phyloP scores from a whole-genome alignment of 495 filamentous ascomycete species.

The Neurospora cerealis region DNA sequence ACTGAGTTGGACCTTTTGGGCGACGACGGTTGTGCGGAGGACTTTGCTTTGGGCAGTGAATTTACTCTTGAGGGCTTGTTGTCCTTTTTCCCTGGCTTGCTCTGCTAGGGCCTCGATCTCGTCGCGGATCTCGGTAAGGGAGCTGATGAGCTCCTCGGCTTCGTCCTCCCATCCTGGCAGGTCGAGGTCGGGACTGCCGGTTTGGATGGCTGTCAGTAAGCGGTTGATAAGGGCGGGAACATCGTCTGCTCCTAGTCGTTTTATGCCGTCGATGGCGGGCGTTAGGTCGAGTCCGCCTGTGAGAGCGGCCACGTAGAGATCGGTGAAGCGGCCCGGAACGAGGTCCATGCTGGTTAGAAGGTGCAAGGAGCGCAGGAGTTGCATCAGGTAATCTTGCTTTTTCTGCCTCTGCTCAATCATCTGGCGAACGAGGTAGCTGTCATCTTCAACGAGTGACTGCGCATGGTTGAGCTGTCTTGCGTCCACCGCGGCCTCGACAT shows the following conservation, averaged over 20 bases:
- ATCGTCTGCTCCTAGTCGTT: conserved; percentile 31
- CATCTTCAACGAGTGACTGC: conserved; percentile 29
- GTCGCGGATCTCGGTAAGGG: conserved; percentile 29
- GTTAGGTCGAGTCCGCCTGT: conserved; percentile 22
- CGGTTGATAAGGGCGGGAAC: conserved; percentile 24
- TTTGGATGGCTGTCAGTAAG: conserved; percentile 22
- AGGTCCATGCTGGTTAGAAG: conserved; percentile 10
- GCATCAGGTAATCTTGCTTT: conserved; percentile 11
- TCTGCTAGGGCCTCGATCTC: conserved; percentile 30
- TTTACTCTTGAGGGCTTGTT: conserved; percentile 56
- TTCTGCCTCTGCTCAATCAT: conserved; percentile 13
- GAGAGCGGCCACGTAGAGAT: conserved; percentile 30
- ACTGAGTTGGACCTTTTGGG: conserved; percentile 78
- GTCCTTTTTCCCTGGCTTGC: conserved; percentile 26
- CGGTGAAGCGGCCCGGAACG: conserved; percentile 17
- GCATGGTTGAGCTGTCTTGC: conserved; percentile 24
- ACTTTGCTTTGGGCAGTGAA: conserved; percentile 62
- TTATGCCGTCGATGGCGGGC: conserved; percentile 26
- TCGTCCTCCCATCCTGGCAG: conserved; percentile 23
- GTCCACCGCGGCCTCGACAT: conserved; percentile 31
- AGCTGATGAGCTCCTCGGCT: conserved; percentile 20
- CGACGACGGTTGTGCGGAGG: conserved; percentile 73
- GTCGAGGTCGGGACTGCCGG: conserved; percentile 29
- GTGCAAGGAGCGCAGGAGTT: conserved; percentile 20
- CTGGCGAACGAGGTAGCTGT: conserved; percentile 22